Conservation (phyloP, 441 rosid species). For the Populus tomentosa region DNA sequence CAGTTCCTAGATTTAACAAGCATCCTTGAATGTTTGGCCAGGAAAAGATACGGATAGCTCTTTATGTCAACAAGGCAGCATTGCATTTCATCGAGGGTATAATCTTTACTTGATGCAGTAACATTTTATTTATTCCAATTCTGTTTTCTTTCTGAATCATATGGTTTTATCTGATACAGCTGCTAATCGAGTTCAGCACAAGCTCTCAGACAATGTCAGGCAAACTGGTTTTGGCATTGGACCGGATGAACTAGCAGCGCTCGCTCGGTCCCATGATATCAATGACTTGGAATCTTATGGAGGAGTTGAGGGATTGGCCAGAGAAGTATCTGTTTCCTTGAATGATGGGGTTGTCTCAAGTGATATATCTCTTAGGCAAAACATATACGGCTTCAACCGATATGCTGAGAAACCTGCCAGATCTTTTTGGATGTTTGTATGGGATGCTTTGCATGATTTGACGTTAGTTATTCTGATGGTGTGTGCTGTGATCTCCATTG, state of each 20-base stretch:
- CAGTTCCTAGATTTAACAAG: slow-evolving; percentile 4
- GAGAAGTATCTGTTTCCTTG: slow-evolving; percentile 29
- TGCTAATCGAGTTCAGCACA: slow-evolving; percentile 31
- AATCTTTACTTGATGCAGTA: not conserved
- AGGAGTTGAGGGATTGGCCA: slow-evolving; percentile 48
- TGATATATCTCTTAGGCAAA: slow-evolving; percentile 40
- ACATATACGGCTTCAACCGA: slow-evolving; percentile 44
- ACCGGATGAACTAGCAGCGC: slow-evolving; percentile 47
- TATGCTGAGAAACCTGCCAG: slow-evolving; percentile 61
- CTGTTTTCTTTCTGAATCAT: not conserved
- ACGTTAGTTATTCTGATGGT: slow-evolving; percentile 37
- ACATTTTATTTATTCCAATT: not conserved
- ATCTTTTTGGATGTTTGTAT: slow-evolving; percentile 40
- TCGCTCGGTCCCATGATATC: slow-evolving; percentile 44
- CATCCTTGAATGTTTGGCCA: slow-evolving; percentile 23
- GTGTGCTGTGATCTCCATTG: slow-evolving; percentile 44
- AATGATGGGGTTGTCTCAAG: slow-evolving; percentile 38
- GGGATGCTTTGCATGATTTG: slow-evolving; percentile 46
- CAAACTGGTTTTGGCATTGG: slow-evolving; percentile 48
- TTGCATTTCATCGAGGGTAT: slow-evolving; percentile 61
- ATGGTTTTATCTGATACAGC: slow-evolving; percentile 31
- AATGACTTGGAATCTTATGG: slow-evolving; percentile 36
- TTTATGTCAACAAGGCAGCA: slow-evolving; percentile 69
- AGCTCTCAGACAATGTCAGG: slow-evolving; percentile 33
- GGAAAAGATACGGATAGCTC: slow-evolving; percentile 70